These are phyloP conservation scores for Chenopodium album DNA, from an alignment of 148 eudicot genomes.

Conservation along the genomic window DNA sequence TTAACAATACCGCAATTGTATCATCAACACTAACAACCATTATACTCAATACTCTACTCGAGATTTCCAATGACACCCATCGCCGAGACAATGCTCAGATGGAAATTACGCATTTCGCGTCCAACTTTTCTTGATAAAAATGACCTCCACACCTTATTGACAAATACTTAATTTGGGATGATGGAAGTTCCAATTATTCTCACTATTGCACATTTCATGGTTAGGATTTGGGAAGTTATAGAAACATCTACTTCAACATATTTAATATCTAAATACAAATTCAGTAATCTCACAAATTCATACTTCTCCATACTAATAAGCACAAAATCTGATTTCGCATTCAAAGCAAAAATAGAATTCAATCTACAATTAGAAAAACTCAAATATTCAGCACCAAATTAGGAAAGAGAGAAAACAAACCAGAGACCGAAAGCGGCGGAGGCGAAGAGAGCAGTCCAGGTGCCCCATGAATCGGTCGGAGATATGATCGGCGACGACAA, in stretches of 20 bases:
- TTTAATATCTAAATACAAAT: neutral
- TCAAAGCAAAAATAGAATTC: neutral
- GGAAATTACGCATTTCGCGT: too few relatives aligned
- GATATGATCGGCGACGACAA: conserved; percentile 54
- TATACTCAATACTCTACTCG: too few relatives aligned
- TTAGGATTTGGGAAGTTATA: too few relatives aligned
- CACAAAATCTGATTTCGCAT: neutral
- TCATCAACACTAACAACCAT: neutral
- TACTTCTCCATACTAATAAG: neutral
- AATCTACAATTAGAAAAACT: neutral
- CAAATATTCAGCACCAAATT: neutral
- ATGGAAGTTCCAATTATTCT: too few relatives aligned
- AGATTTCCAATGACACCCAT: too few relatives aligned
- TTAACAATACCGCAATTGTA: neutral
- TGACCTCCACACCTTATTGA: too few relatives aligned
- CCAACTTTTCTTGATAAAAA: too few relatives aligned
- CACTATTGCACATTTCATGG: too few relatives aligned
- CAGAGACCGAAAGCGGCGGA: conserved; percentile 81
- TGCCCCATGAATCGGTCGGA: conserved; percentile 78
- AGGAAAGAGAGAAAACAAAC: conserved; percentile 28
- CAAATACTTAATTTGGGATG: too few relatives aligned
- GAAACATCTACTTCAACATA: neutral
- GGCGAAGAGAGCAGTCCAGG: conserved; percentile 80
- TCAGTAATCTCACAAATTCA: neutral
- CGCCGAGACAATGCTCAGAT: too few relatives aligned